Conservation (phyloP, 805 yeast genomes). For the Cyberlindnera maclurae region DNA sequence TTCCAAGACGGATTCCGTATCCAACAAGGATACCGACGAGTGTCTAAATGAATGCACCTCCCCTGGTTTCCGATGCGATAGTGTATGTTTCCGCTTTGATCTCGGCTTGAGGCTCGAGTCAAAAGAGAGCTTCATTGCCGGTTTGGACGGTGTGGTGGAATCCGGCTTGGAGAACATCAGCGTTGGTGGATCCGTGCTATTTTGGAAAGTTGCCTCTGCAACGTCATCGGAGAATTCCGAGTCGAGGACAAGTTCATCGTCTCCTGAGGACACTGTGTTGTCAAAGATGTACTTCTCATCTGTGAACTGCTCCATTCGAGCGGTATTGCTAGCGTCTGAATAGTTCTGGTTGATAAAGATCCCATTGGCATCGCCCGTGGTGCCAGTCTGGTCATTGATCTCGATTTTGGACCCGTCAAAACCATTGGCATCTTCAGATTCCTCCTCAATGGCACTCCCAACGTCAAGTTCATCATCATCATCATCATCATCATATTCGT, state of each 20-base stretch:
- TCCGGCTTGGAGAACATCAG: not conserved
- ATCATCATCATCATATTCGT: constrained; percentile 5
- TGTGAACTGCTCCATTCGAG: constrained; percentile 10
- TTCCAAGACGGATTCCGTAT: not conserved
- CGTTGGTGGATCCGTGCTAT: constrained; percentile 13
- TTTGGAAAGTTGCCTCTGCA: constrained; percentile 32
- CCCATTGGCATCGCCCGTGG: constrained; percentile 10
- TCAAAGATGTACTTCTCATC: constrained; percentile 13
- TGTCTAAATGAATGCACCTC: constrained; percentile 1
- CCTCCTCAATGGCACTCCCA: constrained; percentile 2
- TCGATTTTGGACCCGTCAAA: constrained; percentile 7
- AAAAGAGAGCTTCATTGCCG: constrained; percentile 17
- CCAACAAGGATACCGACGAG: constrained; percentile 3
- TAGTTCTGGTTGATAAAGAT: constrained; percentile 20
- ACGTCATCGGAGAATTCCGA: constrained; percentile 34
- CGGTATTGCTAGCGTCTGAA: constrained; percentile 18
- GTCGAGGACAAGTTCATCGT: constrained; percentile 22
- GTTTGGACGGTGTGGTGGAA: constrained; percentile 8
- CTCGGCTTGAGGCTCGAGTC: constrained; percentile 13
- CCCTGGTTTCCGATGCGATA: constrained; percentile 1
- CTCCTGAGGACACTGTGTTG: constrained; percentile 25
- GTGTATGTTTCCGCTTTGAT: constrained; percentile 12
- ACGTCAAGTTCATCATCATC: constrained; percentile 7
- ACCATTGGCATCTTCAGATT: constrained; percentile 6
- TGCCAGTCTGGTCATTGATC: constrained; percentile 6